Percentiles rank a stretch among this genome's conserved stretches.
These are phyloP conservation scores for Stellera chamaejasme DNA, from an alignment of 345 rosid species.

Conservation along the genomic window DNA sequence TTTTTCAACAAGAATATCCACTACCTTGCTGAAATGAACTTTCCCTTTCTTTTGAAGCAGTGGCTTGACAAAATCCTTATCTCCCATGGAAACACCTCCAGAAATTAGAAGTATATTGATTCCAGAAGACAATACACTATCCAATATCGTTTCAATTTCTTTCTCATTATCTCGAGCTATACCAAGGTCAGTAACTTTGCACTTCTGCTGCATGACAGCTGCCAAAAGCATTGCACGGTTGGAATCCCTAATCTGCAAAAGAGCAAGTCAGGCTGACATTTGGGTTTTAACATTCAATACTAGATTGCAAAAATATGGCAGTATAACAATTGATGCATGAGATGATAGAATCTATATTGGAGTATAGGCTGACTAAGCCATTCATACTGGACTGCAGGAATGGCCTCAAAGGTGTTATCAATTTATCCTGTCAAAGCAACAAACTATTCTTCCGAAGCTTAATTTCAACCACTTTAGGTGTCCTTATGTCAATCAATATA, in stretches of 20 bases:
- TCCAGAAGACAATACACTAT: conserved; percentile 53
- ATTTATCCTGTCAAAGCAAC: too few species aligned
- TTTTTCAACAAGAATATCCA: conserved; percentile 5
- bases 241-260: conserved; percentile 88
- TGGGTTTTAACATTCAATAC: too few species aligned
- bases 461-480: too few species aligned
- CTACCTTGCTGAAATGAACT: conserved; percentile 70
- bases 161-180: conserved; percentile 67
- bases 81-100: conserved; percentile 99
- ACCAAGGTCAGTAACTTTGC: conserved; percentile 82
- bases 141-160: conserved; percentile 57
- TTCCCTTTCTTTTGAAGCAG: conserved; percentile 66
- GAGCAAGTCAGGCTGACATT: conserved; percentile 3
- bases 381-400: too few species aligned
- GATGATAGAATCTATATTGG: too few species aligned
- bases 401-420: too few species aligned
- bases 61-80: conserved; percentile 89
- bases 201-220: conserved; percentile 70
- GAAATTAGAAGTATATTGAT: conserved; percentile 79
- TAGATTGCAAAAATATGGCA: too few species aligned
- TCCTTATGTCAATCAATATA: too few species aligned
- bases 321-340: too few species aligned
- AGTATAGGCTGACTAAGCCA: too few species aligned
- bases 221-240: conserved; percentile 87
- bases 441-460: too few species aligned